phyloP scores from a whole-genome alignment of 2,329 filamentous ascomycete genomes.

The Colletotrichum aenigma region DNA sequence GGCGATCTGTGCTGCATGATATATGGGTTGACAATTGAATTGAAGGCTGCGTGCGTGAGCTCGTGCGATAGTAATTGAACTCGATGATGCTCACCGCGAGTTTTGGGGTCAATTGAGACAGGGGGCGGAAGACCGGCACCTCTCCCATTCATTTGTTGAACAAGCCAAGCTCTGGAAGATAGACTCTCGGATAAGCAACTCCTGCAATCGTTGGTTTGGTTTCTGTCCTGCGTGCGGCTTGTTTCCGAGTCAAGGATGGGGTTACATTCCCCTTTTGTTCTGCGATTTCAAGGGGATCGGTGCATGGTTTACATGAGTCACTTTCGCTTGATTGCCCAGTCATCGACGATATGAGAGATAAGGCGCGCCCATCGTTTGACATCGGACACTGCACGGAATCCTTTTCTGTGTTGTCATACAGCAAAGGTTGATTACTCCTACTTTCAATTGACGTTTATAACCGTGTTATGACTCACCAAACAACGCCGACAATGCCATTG shows the following conservation, averaged over 20 bases:
- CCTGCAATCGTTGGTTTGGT: background rate
- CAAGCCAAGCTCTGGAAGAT: background rate
- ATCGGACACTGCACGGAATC: background rate
- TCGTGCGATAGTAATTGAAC: background rate
- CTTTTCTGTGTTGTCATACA: background rate
- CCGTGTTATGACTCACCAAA: background rate
- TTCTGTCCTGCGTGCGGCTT: background rate
- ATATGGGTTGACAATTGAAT: background rate
- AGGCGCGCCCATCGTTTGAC: background rate
- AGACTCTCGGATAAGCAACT: background rate
- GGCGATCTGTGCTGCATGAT: background rate
- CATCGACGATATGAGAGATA: background rate
- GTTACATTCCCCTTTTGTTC: background rate
- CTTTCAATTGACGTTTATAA: background rate
- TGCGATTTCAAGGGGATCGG: background rate
- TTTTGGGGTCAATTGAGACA: background rate
- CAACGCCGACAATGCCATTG: background rate
- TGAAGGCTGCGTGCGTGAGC: background rate
- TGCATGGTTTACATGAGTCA: background rate
- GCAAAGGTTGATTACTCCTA: background rate
- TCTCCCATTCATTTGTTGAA: background rate
- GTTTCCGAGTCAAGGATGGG: background rate
- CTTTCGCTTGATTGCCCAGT: background rate
- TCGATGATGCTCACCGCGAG: background rate
- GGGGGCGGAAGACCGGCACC: background rate